phyloP scores from a whole-genome alignment of 108 stramenopile species.

The Nannochloropsis oceanica region DNA sequence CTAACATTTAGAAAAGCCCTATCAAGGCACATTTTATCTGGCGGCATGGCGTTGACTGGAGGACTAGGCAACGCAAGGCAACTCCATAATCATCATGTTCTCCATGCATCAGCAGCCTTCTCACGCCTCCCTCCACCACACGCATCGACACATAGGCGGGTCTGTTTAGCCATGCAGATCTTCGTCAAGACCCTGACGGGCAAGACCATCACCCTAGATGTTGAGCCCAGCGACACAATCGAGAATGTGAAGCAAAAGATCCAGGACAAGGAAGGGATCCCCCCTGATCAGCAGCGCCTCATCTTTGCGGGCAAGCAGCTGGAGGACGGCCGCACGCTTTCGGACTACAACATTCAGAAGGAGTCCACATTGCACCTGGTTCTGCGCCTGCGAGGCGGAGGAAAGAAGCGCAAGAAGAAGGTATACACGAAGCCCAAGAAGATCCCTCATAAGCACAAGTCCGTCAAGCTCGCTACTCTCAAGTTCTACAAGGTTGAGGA shows the following conservation, averaged over 20 bases:
- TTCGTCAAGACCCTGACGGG: slow-evolving; percentile 81
- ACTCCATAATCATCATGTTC: no score
- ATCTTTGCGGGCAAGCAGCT: slow-evolving; percentile 91
- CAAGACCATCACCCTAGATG: slow-evolving; percentile 95
- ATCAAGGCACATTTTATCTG: no score
- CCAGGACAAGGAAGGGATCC: slow-evolving; percentile 98
- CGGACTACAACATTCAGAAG: slow-evolving; percentile 90
- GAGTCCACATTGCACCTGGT: slow-evolving; percentile 90
- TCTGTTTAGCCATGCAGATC: slow-evolving; percentile 10
- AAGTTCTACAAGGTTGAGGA: slow-evolving; percentile 98
- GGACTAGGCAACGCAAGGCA: no score
- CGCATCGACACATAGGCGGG: background rate
- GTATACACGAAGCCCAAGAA: slow-evolving; percentile 98
- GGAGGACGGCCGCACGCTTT: slow-evolving; percentile 74
- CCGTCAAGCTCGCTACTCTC: slow-evolving; percentile 84
- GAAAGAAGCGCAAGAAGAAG: slow-evolving; percentile 45
- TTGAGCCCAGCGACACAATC: slow-evolving; percentile 96
- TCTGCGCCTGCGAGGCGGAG: slow-evolving; percentile 69
- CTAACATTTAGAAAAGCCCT: no score
- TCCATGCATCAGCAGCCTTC: background rate
- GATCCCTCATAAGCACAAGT: slow-evolving; percentile 81
- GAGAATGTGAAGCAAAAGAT: slow-evolving; percentile 98
- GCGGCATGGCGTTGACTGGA: no score
- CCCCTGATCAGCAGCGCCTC: slow-evolving; percentile 85
- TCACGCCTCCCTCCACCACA: background rate